phyloP scores from a whole-genome alignment of 441 rosid species.

The Corymbia calophylla region DNA sequence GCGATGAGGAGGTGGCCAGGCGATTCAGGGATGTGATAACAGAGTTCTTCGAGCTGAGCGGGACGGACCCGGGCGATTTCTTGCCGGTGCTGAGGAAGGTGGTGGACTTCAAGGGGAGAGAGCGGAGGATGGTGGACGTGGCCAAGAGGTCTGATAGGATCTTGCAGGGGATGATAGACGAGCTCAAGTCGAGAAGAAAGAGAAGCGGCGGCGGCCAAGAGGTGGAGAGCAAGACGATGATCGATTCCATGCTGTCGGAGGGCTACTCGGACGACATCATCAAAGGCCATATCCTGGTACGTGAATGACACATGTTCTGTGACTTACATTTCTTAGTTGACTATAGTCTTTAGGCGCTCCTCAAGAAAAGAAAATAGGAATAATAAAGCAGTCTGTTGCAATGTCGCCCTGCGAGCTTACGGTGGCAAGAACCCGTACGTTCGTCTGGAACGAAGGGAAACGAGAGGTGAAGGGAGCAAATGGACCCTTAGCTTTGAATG shows the following conservation, averaged over 20 bases:
- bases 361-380: neutral
- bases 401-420: no score
- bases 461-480: neutral
- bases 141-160: neutral
- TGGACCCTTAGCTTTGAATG: neutral
- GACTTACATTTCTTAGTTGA: neutral
- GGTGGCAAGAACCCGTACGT: neutral
- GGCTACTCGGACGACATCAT: neutral
- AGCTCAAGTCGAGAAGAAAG: neutral
- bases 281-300: no score
- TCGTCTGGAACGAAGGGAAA: neutral
- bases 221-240: no score
- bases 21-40: conserved; percentile 4
- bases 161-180: conserved; percentile 1
- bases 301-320: neutral
- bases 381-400: no score
- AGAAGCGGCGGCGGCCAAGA: neutral
- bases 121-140: neutral
- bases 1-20: neutral
- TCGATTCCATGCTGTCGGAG: no score
- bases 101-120: neutral
- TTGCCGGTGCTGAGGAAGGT: conserved; percentile 13
- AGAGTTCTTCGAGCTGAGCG: conserved; percentile 7
- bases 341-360: fast-evolving
- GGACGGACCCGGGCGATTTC: conserved; percentile 6